Base-by-base conservation (phyloP, 768 basidiomycete genomes). In the Termitomyces sp. region DNA sequence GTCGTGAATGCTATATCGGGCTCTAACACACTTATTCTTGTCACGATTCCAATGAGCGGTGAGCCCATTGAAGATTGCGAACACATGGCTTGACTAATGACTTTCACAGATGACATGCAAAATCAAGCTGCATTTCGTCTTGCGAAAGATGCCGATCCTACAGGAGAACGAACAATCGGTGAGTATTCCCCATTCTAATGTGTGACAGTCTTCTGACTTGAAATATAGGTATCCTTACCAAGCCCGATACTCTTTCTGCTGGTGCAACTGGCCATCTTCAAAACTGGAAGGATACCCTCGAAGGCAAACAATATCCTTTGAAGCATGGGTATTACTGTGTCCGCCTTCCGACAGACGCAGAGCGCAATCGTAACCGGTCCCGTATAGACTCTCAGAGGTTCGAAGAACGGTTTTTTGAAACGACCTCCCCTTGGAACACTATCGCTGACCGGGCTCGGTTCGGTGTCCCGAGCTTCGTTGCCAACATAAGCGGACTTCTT, bases 21-120 rank as follows among this genome's bases (percentile, higher is more conserved):
- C n/a, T 59, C 70, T 8, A 85, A 86, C 49, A 82, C 83, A 0
- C 65, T 90, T 12, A 84, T 90, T 54, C 74, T 90, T 1, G 78
- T 88, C 0, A 81, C 85, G 0, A 80, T 88, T 54, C 85, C 88
- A 0, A 84, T 86, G 77, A 81, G 72, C 50, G 86, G 87, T 85
- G 58, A 58, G 66, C 62, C 41, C 46, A 13, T 54, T 13, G 29
- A 9, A 37, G 5, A 51, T 16, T 4, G 44, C 37, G 42, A 45
- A 58, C 16, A 18, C 3, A 15, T 22, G 29, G 37, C 36, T 15
- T 34, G 22, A 31, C 26, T 33, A 22, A 26, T 1, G 24, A 22
- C 41, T 42, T 34, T n/a, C n/a, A 18, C 9, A 89, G 88, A 86
- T 49, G 88, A 90, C 50, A 79, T 87, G 29, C 77, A 88, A 59